Evolutionary conservation across 257 asterid genomes (phyloP).

Genomic region (Nicotiana attenuata): DNA sequence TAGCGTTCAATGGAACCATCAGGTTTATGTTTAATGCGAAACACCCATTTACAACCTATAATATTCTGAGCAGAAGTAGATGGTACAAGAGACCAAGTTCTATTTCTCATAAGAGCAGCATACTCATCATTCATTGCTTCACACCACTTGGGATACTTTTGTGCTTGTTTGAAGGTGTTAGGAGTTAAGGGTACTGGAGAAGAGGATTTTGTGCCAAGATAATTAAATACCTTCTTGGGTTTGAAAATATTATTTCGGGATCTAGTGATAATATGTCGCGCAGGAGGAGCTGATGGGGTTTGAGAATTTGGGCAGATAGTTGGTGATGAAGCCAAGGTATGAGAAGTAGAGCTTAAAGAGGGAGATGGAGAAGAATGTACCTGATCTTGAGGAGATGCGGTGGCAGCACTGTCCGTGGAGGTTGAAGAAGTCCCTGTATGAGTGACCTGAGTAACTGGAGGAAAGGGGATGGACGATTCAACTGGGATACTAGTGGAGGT

Average conservation of each 20-base stretch:
- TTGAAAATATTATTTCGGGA: not conserved
- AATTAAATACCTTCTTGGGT: not conserved
- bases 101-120: too few relatives aligned
- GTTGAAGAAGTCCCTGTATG: too few relatives aligned
- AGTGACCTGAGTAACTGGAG: too few relatives aligned
- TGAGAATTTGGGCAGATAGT: not conserved
- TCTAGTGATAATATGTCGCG: too few relatives aligned
- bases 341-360: too few relatives aligned
- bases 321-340: not conserved
- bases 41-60: slow-evolving; percentile 7
- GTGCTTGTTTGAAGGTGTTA: not conserved
- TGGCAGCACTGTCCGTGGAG: too few relatives aligned
- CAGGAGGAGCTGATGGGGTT: not conserved
- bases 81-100: too few relatives aligned
- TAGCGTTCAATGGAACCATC: too few relatives aligned
- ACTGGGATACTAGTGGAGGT: too few relatives aligned
- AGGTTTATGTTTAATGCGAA: not conserved
- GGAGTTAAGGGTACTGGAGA: not conserved
- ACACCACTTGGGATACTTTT: not conserved
- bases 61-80: not conserved
- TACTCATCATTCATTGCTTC: not conserved
- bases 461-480: too few relatives aligned
- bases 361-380: too few relatives aligned
- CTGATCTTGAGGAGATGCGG: too few relatives aligned
- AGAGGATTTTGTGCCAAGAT: not conserved